phyloP scores from a whole-genome alignment of 805 yeast genomes.

The Yarrowia porcina region DNA sequence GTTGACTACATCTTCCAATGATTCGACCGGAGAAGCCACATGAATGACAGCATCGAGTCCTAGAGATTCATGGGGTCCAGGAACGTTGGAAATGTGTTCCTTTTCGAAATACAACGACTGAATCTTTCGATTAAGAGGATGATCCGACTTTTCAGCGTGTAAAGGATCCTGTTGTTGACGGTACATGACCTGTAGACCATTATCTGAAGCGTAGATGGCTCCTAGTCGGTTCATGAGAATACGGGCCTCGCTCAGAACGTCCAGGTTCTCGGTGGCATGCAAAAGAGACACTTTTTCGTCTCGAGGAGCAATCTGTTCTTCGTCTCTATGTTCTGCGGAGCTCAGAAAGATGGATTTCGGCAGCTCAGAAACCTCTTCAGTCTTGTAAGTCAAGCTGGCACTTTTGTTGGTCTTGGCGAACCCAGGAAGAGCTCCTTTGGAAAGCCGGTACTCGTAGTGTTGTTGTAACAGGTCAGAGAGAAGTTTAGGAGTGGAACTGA shows the following conservation, averaged over 20 bases:
- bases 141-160: not conserved
- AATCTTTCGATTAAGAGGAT: conserved; percentile 11
- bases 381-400: not conserved
- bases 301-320: conserved; percentile 15
- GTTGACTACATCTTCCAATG: conserved; percentile 16
- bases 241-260: not conserved
- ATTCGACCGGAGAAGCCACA: not conserved
- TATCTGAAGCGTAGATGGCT: conserved; percentile 15
- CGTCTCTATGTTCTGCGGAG: not conserved
- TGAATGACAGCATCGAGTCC: not conserved
- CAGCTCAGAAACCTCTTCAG: not conserved
- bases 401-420: not conserved
- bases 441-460: not conserved
- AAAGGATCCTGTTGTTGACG: conserved; percentile 8
- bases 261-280: not conserved
- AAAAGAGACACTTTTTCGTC: not conserved
- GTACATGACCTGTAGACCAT: not conserved
- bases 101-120: conserved; percentile 18
- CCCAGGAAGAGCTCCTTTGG: conserved; percentile 9
- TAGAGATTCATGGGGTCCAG: conserved; percentile 9
- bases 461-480: too few relatives aligned
- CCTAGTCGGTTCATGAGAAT: conserved; percentile 25
- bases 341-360: not conserved
- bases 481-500: too few relatives aligned
- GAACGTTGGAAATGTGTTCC: not conserved